A percentile compares a stretch with the other conserved stretches of the same genome.
These are phyloP conservation scores for Monascus purpureus DNA, from an alignment of 495 filamentous ascomycete genomes.

Conservation along the genomic window DNA sequence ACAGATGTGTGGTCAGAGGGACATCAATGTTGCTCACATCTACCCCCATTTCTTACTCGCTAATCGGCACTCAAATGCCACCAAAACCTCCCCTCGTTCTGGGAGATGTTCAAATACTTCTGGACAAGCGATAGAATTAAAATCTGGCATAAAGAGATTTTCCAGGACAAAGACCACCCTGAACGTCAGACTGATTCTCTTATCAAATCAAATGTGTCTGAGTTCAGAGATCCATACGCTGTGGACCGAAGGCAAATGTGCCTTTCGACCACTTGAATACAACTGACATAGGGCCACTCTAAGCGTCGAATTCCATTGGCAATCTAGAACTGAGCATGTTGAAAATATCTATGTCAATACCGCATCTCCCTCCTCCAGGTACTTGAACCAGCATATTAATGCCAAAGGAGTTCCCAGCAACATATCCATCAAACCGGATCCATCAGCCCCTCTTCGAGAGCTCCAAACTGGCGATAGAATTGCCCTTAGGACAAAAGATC, in stretches of 20 bases:
- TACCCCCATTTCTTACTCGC: not conserved
- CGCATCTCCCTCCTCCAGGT: not conserved
- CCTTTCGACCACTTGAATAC: not conserved
- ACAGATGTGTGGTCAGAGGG: not conserved
- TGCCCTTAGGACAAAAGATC: not conserved
- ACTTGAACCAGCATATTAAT: slow-evolving; percentile 1
- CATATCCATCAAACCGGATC: slow-evolving; percentile 2
- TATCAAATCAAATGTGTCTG: not conserved
- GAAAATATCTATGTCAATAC: not conserved
- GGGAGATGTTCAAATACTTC: slow-evolving; percentile 2
- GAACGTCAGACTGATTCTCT: not conserved
- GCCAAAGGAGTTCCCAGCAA: slow-evolving; percentile 3
- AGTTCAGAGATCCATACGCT: not conserved
- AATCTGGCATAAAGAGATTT: not conserved
- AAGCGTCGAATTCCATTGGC: not conserved
- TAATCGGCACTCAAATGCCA: not conserved
- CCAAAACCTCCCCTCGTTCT: not conserved
- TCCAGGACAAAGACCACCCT: not conserved
- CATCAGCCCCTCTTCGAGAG: not conserved
- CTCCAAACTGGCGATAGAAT: not conserved
- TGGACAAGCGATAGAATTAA: not conserved
- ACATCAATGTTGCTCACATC: slow-evolving; percentile 1
- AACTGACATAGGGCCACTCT: not conserved
- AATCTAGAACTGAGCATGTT: not conserved
- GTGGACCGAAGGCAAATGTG: not conserved